Percentiles rank a stretch among this genome's conserved stretches.
Evolutionary conservation across 768 basidiomycete species (phyloP).

Genomic region (Lactifluus echinatus): DNA sequence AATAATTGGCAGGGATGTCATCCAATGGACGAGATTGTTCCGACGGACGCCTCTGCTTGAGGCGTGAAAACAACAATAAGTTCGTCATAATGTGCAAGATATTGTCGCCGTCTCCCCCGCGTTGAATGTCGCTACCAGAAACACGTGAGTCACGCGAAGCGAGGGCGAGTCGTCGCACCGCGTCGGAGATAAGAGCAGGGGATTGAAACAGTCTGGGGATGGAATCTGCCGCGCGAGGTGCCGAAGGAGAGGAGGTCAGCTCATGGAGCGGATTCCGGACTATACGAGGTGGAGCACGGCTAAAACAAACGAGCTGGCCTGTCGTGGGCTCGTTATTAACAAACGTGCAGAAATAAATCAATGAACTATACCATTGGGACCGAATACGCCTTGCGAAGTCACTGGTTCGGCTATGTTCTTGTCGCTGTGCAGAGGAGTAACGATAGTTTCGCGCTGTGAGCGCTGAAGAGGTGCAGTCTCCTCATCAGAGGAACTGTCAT

Average conservation of each 20-base stretch:
- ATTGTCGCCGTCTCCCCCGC: slow-evolving; percentile 43
- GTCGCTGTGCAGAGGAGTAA: slow-evolving; percentile 48
- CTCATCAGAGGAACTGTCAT: slow-evolving; percentile 61
- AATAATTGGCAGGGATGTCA: slow-evolving; percentile 55
- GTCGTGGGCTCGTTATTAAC: background rate
- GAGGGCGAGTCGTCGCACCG: slow-evolving; percentile 53
- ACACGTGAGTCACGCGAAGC: slow-evolving; percentile 50
- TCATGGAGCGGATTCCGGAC: slow-evolving; percentile 50
- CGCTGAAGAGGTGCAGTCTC: slow-evolving; percentile 33
- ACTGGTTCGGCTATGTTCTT: slow-evolving; percentile 80
- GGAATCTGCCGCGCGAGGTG: slow-evolving; percentile 22
- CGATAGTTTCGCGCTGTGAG: slow-evolving; percentile 42
- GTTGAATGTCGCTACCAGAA: slow-evolving; percentile 32
- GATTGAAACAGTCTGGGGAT: slow-evolving; percentile 42
- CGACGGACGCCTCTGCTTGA: slow-evolving; percentile 39
- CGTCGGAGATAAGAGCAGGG: slow-evolving; percentile 64
- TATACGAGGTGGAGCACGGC: slow-evolving; percentile 64
- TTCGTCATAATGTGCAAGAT: slow-evolving; percentile 75
- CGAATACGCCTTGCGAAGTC: slow-evolving; percentile 83
- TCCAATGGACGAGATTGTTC: slow-evolving; percentile 31
- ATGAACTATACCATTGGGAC: slow-evolving; percentile 61
- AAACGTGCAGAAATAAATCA: background rate
- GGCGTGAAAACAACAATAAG: slow-evolving; percentile 52
- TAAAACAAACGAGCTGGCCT: slow-evolving; percentile 88
- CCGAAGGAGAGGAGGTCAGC: slow-evolving; percentile 37